A percentile compares a stretch with the other conserved stretches of the same genome.
Evolutionary conservation across 176 grass and related monocot genomes (phyloP).

Genomic region (Pharus latifolius): DNA sequence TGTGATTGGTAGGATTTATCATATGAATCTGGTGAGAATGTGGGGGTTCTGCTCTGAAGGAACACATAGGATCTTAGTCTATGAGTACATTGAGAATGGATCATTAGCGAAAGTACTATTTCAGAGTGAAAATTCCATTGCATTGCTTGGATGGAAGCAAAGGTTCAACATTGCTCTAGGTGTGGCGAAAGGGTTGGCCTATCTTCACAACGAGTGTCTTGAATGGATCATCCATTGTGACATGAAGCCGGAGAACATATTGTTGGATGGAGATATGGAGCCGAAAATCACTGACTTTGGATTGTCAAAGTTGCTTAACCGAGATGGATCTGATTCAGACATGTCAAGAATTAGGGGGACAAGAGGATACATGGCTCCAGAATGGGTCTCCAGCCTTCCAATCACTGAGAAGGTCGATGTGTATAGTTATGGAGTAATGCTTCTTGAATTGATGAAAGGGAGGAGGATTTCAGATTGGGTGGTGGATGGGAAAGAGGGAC

Average conservation of each 20-base stretch:
- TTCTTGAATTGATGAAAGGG: conserved; percentile 1
- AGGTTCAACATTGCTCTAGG: conserved; percentile 2
- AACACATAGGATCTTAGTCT: not conserved
- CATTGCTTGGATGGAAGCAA: not conserved
- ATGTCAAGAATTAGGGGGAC: conserved; percentile 14
- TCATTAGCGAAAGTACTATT: not conserved
- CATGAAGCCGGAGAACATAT: too few species aligned
- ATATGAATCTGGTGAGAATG: conserved; percentile 21
- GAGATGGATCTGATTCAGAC: not conserved
- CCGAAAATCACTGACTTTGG: too few species aligned
- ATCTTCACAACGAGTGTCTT: too few species aligned
- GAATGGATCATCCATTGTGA: too few species aligned
- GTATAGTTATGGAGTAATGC: not conserved
- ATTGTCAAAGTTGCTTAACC: too few species aligned
- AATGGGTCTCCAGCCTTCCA: conserved; percentile 14
- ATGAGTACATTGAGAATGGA: conserved; percentile 10
- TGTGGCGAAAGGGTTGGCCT: not conserved
- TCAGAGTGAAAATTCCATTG: not conserved
- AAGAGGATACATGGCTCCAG: too few species aligned
- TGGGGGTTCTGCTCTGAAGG: conserved; percentile 14
- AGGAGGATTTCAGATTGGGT: not conserved
- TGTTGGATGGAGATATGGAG: too few species aligned
- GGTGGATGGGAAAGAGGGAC: not conserved
- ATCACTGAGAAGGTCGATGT: conserved; percentile 21
- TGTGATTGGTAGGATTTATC: conserved; percentile 13